Base-by-base conservation (phyloP, 148 eudicot species). In the Spergularia bocconei region DNA sequence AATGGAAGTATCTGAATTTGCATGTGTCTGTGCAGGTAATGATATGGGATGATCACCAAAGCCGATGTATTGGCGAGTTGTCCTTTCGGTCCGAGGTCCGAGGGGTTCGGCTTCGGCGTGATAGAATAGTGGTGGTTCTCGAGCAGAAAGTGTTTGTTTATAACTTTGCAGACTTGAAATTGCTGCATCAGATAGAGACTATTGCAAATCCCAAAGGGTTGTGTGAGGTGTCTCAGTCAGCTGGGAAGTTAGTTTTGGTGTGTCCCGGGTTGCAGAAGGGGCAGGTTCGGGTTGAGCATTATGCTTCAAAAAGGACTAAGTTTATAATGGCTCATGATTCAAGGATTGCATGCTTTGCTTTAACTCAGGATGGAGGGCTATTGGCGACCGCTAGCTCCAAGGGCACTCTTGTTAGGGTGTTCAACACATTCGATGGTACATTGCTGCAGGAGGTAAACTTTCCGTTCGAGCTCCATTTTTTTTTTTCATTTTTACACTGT, bases 41-140 rank as follows among this genome's bases (percentile, higher is more conserved):
- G 97, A 89, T 89, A 25, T 91, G 98, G 98, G 97, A 93, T 60
- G 98, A 93, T 72, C 94, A 93, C 53, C 94, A 91, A 63, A 84
- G 91, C 74, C 67, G 98, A 41, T 93, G 97, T 70, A 91, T 93
- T 4, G 98, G 98, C 25, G 98, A 91, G 56, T 53, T 91, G n/a
- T 91, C 94, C 9, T 93, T 93, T 67, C 82, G 97, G 77, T 91
- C 94, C 0, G 97, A 93, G 77, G 98, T 91, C 62, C 86, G 89
- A 0, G 89, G 89, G 14, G 91, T 92, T 64, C 85, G 97, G 53
- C 86, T 92, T 15, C 77, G 92, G 23, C 87, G 92, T 71, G 97
- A 92, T 74, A 79, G 91, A 20, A 90, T 92, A 14, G 80, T 92
- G 63, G 97, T 88, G 23, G 86, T 92, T 69, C 70, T 92, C 70